A percentile compares a stretch with the other conserved stretches of the same genome.
Evolutionary conservation across 2,329 filamentous ascomycete genomes (phyloP).

Genomic region (Calonectria henricotiae): DNA sequence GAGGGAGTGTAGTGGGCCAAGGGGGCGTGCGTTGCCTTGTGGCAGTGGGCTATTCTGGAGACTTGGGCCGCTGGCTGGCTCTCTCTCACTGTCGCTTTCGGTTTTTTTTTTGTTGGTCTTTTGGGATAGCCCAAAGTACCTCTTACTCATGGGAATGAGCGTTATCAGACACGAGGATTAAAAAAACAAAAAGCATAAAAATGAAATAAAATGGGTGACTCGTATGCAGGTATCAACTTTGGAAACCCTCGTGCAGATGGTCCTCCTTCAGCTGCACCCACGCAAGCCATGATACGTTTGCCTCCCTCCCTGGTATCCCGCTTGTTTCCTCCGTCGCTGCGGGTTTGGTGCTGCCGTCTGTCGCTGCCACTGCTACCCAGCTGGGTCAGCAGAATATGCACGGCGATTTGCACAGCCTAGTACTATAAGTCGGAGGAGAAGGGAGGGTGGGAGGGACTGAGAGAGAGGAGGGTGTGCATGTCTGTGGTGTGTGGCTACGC

Average conservation of each 20-base stretch:
- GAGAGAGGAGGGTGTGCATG: constrained; percentile 1
- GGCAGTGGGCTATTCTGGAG: constrained; percentile 18
- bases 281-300: constrained; percentile 27
- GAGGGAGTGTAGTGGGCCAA: neutral
- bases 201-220: constrained; percentile 21
- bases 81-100: constrained; percentile 13
- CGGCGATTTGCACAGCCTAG: constrained; percentile 38
- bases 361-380: constrained; percentile 20
- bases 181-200: constrained; percentile 13
- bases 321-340: constrained; percentile 20
- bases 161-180: constrained; percentile 14
- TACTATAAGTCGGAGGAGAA: constrained; percentile 1
- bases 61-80: constrained; percentile 6
- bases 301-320: constrained; percentile 3
- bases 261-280: constrained; percentile 21
- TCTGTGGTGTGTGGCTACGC: constrained; percentile 9
- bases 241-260: constrained; percentile 9
- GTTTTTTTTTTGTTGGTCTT: neutral
- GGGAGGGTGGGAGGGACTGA: neutral
- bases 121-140: constrained; percentile 8
- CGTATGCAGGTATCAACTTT: constrained; percentile 22
- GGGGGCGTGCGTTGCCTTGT: constrained; percentile 31
- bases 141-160: constrained; percentile 19
- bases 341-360: constrained; percentile 10
- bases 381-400: constrained; percentile 39